phyloP scores from a whole-genome alignment of 305 asterid species.

The Fraxinus paxiana region DNA sequence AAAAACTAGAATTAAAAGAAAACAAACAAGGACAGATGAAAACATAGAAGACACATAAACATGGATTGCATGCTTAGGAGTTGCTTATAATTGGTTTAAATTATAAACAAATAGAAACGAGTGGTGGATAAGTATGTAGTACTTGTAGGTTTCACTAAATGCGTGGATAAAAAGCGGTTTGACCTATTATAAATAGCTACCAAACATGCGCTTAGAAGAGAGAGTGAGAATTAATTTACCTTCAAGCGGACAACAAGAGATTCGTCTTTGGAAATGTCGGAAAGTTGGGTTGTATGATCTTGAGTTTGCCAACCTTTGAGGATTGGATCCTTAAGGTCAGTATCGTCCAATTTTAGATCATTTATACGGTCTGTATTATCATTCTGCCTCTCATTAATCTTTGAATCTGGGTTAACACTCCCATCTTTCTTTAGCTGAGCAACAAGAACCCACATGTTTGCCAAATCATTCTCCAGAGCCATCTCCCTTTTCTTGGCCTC shows the following conservation, averaged over 20 bases:
- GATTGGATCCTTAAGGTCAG: slow-evolving; percentile 32
- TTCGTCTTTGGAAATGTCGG: slow-evolving; percentile 51
- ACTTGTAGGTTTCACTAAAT: background rate
- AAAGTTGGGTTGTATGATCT: slow-evolving; percentile 36
- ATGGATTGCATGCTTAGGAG: background rate
- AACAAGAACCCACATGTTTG: slow-evolving; percentile 98
- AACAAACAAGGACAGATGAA: background rate
- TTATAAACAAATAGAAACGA: background rate
- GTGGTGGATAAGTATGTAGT: background rate
- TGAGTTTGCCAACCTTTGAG: slow-evolving; percentile 29
- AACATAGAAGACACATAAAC: background rate
- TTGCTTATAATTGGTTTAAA: background rate
- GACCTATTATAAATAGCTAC: background rate
- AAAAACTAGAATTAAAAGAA: background rate
- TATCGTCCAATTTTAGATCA: slow-evolving; percentile 37
- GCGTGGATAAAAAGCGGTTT: background rate
- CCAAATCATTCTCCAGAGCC: slow-evolving; percentile 81
- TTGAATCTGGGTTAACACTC: slow-evolving; percentile 38
- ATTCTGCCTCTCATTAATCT: slow-evolving; percentile 35
- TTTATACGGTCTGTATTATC: slow-evolving; percentile 30
- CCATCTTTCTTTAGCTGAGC: slow-evolving; percentile 88
- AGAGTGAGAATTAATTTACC: slow-evolving; percentile 37
- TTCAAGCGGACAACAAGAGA: slow-evolving; percentile 81
- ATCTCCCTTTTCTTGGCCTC: slow-evolving; percentile 88
- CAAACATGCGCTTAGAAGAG: background rate